Evolutionary conservation across 768 basidiomycete genomes (phyloP), one percentile per base, ranked within the genome.

Genomic region (Podaxis carcinomalis): DNA sequence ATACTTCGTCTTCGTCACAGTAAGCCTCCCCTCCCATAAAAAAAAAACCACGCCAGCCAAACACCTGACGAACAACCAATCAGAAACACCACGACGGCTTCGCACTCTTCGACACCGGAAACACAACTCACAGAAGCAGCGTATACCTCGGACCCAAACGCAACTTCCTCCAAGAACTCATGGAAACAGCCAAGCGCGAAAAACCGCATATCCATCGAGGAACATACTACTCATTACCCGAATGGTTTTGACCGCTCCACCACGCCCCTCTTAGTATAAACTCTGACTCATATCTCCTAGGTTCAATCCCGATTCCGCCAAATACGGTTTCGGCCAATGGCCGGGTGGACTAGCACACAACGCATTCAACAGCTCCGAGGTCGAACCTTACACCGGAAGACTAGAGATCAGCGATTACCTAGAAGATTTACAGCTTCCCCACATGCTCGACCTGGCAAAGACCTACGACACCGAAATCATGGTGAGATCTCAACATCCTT

Each of bases 51-150:
- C 23, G 1, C 23, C 23, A 2, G n/a, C n/a, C 23, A 1, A 23
- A 23, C 2, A 23, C 23, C 23, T 23, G 23, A 23, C 4, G 4
- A 7, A 19, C 19, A 16, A n/a, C n/a, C n/a, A 9, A 19, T 16
- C n/a, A 82, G 78, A 86, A 84, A 78, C 85, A 87, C 57, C 85
- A 87, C 59, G 86, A 87, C 57, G 86, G 86, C 0, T 85, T 80
- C 60, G 74, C 74, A 0, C 66, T 86, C 1, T 87, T 86, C 36
- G 83, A 87, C 63, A 81, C 86, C 2, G 75, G 74, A 52, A 75
- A 83, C 55, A 82, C 83, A 3, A 82, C 81, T 0, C 72, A 84
- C 63, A 69, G 85, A 56, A 81, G 75, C 50, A 80, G 79, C 23
- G 75, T 81, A 6, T 63, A 79, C 51, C 74, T 84, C 14, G 76